These are phyloP conservation scores for Aspergillus caelatus DNA, from an alignment of 2,329 filamentous ascomycete genomes.

Conservation along the genomic window DNA sequence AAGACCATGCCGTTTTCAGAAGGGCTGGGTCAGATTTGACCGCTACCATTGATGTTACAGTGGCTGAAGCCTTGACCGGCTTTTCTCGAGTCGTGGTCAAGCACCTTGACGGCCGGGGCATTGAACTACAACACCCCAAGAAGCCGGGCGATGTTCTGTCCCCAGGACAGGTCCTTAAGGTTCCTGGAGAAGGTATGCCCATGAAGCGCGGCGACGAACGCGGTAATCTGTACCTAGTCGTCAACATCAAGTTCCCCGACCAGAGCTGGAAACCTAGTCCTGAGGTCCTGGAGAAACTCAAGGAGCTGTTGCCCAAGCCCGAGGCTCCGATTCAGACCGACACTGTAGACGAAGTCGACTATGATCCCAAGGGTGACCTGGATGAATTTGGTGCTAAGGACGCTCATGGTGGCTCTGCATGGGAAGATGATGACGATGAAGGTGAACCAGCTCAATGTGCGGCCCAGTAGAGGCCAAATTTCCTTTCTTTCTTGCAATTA, in stretches of 20 bases:
- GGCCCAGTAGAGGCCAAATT: conserved; percentile 43
- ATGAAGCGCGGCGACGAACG: conserved; percentile 79
- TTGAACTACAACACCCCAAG: conserved; percentile 75
- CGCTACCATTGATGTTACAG: conserved; percentile 76
- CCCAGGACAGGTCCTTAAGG: conserved; percentile 82
- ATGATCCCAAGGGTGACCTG: conserved; percentile 78
- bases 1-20: conserved; percentile 78
- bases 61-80: conserved; percentile 82
- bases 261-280: conserved; percentile 79
- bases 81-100: conserved; percentile 89
- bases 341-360: conserved; percentile 83
- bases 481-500: conserved; percentile 9
- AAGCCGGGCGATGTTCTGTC: conserved; percentile 78
- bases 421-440: conserved; percentile 55
- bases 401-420: conserved; percentile 44
- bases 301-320: conserved; percentile 72
- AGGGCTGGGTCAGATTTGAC: conserved; percentile 83
- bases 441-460: conserved; percentile 52
- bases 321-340: conserved; percentile 67
- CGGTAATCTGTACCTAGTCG: conserved; percentile 84
- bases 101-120: conserved; percentile 91
- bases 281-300: conserved; percentile 69
- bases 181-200: conserved; percentile 92
- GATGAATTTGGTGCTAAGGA: conserved; percentile 64
- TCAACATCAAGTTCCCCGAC: conserved; percentile 86